Evolutionary conservation across 768 basidiomycete species (phyloP).

Genomic region (Tephrocybe sp.): DNA sequence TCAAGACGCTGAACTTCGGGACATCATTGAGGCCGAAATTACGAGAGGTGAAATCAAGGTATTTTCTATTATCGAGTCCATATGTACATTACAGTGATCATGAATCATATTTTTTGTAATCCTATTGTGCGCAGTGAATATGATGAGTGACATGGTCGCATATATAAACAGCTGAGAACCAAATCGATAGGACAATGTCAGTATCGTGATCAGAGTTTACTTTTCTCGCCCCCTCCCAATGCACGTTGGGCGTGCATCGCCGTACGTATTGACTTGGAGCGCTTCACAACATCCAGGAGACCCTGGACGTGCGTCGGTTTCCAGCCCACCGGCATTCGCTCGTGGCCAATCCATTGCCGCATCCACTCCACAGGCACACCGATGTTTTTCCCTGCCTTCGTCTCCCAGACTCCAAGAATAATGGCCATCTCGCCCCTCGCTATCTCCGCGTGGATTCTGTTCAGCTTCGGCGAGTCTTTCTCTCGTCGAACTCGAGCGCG

Average conservation of each 20-base stretch:
- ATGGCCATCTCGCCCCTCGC: conserved; percentile 71
- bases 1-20: too few relatives aligned
- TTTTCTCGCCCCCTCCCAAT: too few relatives aligned
- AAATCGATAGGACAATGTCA: too few relatives aligned
- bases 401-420: conserved; percentile 56
- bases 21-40: too few relatives aligned
- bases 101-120: too few relatives aligned
- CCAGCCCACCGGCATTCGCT: conserved; percentile 51
- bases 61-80: too few relatives aligned
- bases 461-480: conserved; percentile 38
- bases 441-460: conserved; percentile 52
- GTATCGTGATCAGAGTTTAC: too few relatives aligned
- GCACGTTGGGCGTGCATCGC: conserved; percentile 21
- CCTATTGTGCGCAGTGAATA: too few relatives aligned
- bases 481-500: conserved; percentile 54
- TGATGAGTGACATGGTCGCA: too few relatives aligned
- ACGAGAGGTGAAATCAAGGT: too few relatives aligned
- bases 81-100: too few relatives aligned
- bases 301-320: conserved; percentile 37
- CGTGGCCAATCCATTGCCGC: conserved; percentile 48
- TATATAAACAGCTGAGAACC: too few relatives aligned
- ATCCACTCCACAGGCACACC: conserved; percentile 49
- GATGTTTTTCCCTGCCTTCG: conserved; percentile 30
- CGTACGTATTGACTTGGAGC: conserved; percentile 28
- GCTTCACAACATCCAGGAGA: conserved; percentile 33